phyloP scores from a whole-genome alignment of 2,329 filamentous ascomycete species.

The Didymella glomerata region DNA sequence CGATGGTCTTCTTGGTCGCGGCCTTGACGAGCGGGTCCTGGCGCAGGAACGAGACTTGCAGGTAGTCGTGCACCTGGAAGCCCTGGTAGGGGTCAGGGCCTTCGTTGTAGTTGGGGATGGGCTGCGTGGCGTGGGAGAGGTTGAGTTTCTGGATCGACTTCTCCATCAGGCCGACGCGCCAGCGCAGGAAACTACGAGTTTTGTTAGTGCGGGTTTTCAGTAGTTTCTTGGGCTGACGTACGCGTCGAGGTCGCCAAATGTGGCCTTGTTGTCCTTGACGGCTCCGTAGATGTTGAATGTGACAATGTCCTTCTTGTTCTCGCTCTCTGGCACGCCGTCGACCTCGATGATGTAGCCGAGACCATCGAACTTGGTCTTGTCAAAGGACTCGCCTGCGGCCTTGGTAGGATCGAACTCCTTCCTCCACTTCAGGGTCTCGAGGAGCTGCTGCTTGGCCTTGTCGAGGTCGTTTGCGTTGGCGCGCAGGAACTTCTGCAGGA shows the following conservation, averaged over 20 bases:
- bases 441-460: slow-evolving; percentile 80
- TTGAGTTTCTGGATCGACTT: slow-evolving; percentile 78
- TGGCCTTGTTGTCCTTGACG: slow-evolving; percentile 80
- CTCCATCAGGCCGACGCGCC: slow-evolving; percentile 93
- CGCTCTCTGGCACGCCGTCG: slow-evolving; percentile 61
- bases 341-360: slow-evolving; percentile 85
- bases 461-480: slow-evolving; percentile 81
- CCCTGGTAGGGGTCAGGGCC: slow-evolving; percentile 85
- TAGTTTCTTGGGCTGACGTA: slow-evolving; percentile 50
- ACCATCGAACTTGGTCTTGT: slow-evolving; percentile 74
- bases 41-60: slow-evolving; percentile 84
- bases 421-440: slow-evolving; percentile 82
- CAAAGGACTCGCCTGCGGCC: slow-evolving; percentile 68
- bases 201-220: not conserved
- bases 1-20: slow-evolving; percentile 81
- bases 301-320: slow-evolving; percentile 70
- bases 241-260: slow-evolving; percentile 84
- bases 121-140: slow-evolving; percentile 71
- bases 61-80: slow-evolving; percentile 93
- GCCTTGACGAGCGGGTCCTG: slow-evolving; percentile 79
- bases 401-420: slow-evolving; percentile 76
- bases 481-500: slow-evolving; percentile 92
- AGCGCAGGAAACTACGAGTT: slow-evolving; percentile 78
- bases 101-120: slow-evolving; percentile 72
- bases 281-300: slow-evolving; percentile 95